Evolutionary conservation across 2,329 filamentous ascomycete species (phyloP).

Genomic region (Cercospora zeina): DNA sequence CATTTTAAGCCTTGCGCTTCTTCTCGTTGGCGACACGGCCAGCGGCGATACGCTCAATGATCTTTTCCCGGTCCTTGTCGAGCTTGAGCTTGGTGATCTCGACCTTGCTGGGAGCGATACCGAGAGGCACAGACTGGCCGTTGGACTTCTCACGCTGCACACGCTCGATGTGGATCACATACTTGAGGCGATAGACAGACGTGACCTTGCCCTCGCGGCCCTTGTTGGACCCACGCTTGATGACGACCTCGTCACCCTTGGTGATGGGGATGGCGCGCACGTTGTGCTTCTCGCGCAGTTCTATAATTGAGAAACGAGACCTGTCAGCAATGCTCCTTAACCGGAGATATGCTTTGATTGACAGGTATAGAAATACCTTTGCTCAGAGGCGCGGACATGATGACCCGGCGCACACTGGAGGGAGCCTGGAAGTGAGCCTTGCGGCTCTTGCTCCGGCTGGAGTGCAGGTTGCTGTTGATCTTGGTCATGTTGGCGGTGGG

Average conservation of each 20-base stretch:
- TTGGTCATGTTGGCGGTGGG: constrained; percentile 65
- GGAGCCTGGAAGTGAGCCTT: constrained; percentile 97
- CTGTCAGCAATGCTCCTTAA: constrained; percentile 31
- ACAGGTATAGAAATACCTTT: constrained; percentile 58
- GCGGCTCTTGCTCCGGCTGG: constrained; percentile 96
- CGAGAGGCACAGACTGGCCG: constrained; percentile 91
- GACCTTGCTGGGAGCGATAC: constrained; percentile 94
- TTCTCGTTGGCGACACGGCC: constrained; percentile 68
- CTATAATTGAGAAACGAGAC: constrained; percentile 23
- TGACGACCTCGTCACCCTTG: constrained; percentile 80
- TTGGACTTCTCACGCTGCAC: constrained; percentile 96
- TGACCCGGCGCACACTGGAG: constrained; percentile 88
- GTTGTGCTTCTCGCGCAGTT: constrained; percentile 98
- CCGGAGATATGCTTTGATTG: constrained; percentile 20
- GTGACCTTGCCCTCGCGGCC: constrained; percentile 98
- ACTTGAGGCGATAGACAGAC: constrained; percentile 97
- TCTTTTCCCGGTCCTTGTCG: constrained; percentile 89
- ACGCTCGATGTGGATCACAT: constrained; percentile 94
- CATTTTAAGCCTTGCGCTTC: constrained; percentile 50
- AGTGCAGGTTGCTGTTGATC: constrained; percentile 66
- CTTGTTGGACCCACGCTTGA: constrained; percentile 93
- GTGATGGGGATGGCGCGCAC: constrained; percentile 96
- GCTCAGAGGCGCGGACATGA: constrained; percentile 94
- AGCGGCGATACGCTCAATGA: constrained; percentile 79
- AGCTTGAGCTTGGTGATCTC: constrained; percentile 99